These are phyloP conservation scores for Drechslera avenae DNA, from an alignment of 2,329 filamentous ascomycete species.

Conservation along the genomic window DNA sequence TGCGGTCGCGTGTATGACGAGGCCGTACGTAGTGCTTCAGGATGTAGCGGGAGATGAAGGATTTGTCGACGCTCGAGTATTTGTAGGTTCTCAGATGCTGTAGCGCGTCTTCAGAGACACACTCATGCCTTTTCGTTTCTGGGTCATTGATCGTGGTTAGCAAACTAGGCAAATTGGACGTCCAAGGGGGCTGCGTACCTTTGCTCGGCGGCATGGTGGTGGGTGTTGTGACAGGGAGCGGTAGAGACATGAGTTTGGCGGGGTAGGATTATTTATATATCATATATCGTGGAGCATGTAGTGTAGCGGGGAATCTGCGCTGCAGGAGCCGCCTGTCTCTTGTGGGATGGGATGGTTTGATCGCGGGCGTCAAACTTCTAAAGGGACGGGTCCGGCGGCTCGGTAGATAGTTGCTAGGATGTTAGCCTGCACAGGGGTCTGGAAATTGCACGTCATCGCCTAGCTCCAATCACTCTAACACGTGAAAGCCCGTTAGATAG, in stretches of 20 bases:
- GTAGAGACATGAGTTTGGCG: constrained; percentile 43
- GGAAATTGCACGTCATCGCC: constrained; percentile 17
- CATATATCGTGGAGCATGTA: constrained; percentile 22
- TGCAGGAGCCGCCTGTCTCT: constrained; percentile 20
- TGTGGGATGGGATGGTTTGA: constrained; percentile 18
- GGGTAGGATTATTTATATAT: constrained; percentile 32
- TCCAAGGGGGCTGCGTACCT: constrained; percentile 29
- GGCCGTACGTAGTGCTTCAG: constrained; percentile 87
- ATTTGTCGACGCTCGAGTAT: constrained; percentile 97
- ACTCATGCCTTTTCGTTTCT: constrained; percentile 70
- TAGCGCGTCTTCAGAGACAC: constrained; percentile 86
- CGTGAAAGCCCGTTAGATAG: constrained; percentile 13
- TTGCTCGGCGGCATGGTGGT: constrained; percentile 47
- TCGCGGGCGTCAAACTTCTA: constrained; percentile 17
- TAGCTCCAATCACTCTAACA: constrained; percentile 16
- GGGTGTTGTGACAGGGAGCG: constrained; percentile 44
- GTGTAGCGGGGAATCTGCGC: constrained; percentile 19
- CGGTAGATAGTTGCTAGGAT: constrained; percentile 13
- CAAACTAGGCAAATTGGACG: constrained; percentile 2
- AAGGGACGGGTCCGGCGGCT: constrained; percentile 25
- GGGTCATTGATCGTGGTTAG: constrained; percentile 16
- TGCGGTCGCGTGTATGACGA: constrained; percentile 10
- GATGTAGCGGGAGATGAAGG: constrained; percentile 89
- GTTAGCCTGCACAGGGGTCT: constrained; percentile 2
- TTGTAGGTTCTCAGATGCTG: constrained; percentile 94